Percentiles rank a stretch among this genome's conserved stretches.
Conservation (phyloP, 2,329 filamentous ascomycete genomes). For the Didymella pomorum region DNA sequence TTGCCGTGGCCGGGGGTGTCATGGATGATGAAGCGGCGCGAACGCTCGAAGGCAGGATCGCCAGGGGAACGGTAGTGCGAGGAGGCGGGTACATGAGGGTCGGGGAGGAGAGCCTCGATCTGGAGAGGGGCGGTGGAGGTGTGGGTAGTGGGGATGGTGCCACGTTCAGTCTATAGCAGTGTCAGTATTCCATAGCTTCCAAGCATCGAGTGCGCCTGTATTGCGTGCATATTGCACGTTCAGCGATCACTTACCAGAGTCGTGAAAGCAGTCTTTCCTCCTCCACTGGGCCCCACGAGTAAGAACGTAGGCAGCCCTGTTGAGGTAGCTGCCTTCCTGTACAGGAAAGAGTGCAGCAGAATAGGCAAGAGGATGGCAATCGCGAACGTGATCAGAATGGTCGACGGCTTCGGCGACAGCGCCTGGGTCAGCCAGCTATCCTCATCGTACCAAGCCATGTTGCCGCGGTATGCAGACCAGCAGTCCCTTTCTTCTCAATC, state of each 20-base stretch:
- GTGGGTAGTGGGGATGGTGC: slow-evolving; percentile 64
- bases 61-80: slow-evolving; percentile 71
- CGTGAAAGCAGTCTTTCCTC: slow-evolving; percentile 89
- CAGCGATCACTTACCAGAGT: slow-evolving; percentile 66
- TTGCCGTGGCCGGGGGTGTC: slow-evolving; percentile 98
- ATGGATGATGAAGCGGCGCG: slow-evolving; percentile 75
- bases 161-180: slow-evolving; percentile 60
- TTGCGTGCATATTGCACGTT: not conserved
- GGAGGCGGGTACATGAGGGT: slow-evolving; percentile 64
- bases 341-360: slow-evolving; percentile 77
- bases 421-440: slow-evolving; percentile 57
- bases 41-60: slow-evolving; percentile 63
- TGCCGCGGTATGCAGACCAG: slow-evolving; percentile 1
- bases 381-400: slow-evolving; percentile 72
- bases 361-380: slow-evolving; percentile 78
- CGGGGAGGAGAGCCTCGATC: slow-evolving; percentile 66
- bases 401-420: slow-evolving; percentile 54
- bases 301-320: slow-evolving; percentile 75
- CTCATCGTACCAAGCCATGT: slow-evolving; percentile 50
- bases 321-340: slow-evolving; percentile 71
- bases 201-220: not conserved
- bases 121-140: slow-evolving; percentile 54
- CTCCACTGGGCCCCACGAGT: slow-evolving; percentile 79
- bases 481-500: slow-evolving; percentile 2
- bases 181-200: not conserved